phyloP scores from a whole-genome alignment of 2,329 filamentous ascomycete genomes.

The Penicillium sp. region DNA sequence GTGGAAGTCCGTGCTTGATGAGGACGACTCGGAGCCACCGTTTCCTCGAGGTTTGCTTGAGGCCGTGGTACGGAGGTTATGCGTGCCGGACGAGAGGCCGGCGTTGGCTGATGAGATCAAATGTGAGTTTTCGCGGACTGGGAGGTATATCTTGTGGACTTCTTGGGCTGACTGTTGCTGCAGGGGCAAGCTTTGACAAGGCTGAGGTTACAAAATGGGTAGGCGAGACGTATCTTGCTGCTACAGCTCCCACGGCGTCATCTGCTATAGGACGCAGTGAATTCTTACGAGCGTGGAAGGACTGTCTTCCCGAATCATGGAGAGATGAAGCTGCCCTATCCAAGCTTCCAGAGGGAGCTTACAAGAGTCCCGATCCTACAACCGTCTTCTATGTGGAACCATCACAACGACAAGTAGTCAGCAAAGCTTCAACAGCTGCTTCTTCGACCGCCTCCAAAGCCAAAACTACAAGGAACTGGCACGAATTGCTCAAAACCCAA shows the following conservation, averaged over 20 bases:
- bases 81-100: conserved; percentile 25
- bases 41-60: conserved; percentile 38
- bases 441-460: conserved; percentile 23
- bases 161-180: not conserved
- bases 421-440: conserved; percentile 25
- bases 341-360: conserved; percentile 34
- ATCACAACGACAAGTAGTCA: conserved; percentile 29
- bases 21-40: conserved; percentile 22
- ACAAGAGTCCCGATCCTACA: conserved; percentile 35
- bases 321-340: conserved; percentile 34
- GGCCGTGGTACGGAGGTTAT: conserved; percentile 38
- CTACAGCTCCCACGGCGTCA: conserved; percentile 31
- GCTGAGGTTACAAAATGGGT: conserved; percentile 35
- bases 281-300: conserved; percentile 42
- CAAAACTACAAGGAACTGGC: conserved; percentile 44
- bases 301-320: conserved; percentile 46
- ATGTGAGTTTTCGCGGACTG: conserved; percentile 31
- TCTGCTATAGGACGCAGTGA: conserved; percentile 33
- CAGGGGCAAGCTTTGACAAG: conserved; percentile 44
- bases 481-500: conserved; percentile 42
- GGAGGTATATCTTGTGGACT: not conserved
- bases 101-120: conserved; percentile 30
- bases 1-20: conserved; percentile 41
- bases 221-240: conserved; percentile 41
- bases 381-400: conserved; percentile 37